Base-by-base conservation (phyloP, 1,139 yeast genomes). In the Magnusiomyces fungicola region DNA sequence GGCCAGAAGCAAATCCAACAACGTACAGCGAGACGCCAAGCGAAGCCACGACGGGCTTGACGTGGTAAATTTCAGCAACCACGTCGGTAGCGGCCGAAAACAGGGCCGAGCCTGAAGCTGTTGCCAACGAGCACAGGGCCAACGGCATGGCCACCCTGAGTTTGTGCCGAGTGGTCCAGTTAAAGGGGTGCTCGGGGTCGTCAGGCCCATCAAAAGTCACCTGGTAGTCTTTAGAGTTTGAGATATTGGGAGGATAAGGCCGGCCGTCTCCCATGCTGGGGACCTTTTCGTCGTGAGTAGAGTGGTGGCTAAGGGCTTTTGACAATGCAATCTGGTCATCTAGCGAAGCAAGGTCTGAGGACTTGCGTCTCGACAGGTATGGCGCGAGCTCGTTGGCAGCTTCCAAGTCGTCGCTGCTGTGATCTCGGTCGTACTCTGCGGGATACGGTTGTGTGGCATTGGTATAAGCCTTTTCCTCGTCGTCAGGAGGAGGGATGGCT, bases 1-100 rank as follows among this genome's bases (percentile, higher is more conserved):
- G 95, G 16, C 95, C 95, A 0, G 83, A 74, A 0, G 94, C 95
- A 64, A 85, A 85, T 22, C 95, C 95, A 42, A 83, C 61, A 18
- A 86, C 94, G 58, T 77, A 87, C 29, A 86, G 70, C 0, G 94
- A 79, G 12, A 85, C 74, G 48, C 86, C 83, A 41, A 86, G 70
- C 56, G 14, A 50, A 3, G 56, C 73, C 1, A 64, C 66, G 2
- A 59, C 65, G 14, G 48, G 45, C 2, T 67, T 62, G 3, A 66
- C 62, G 39, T 59, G 57, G 53, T 57, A 68, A 34, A 60, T 55
- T 33, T 48, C 52, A 48, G 62, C 55, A 24, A 74, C 53, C 3
- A 55, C 61, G 1, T 56, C 55, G 7, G 63, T 54, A 3, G 69
- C 71, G 3, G 70, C 64, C 1, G 76, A 64, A 48, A 66, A 70